Percentiles rank a stretch among this genome's conserved stretches.
Conservation (phyloP, 495 filamentous ascomycete species). For the Lichina pygmaea region DNA sequence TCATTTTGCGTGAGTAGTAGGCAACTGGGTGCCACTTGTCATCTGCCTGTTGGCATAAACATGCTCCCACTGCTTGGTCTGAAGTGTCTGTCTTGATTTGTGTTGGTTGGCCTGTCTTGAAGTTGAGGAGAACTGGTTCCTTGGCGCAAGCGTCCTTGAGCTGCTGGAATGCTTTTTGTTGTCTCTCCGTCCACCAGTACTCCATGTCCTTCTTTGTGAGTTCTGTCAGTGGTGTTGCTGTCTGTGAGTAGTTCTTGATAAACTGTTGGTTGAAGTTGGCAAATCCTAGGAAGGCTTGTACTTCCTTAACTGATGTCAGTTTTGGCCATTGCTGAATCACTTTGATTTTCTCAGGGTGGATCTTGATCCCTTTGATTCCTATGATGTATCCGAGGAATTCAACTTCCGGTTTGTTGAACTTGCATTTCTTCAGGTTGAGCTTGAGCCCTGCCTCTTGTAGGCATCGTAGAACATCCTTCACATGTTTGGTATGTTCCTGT, state of each 20-base stretch:
- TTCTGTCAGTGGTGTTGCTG: neutral
- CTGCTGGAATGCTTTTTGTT: slow-evolving; percentile 2
- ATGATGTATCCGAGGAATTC: slow-evolving; percentile 12
- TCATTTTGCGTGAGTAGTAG: slow-evolving; percentile 5
- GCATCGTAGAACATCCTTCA: neutral
- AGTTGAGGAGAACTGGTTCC: slow-evolving; percentile 3
- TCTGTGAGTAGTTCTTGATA: slow-evolving; percentile 5
- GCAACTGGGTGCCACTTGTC: slow-evolving; percentile 1
- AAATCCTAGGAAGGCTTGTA: slow-evolving; percentile 5
- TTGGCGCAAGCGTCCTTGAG: slow-evolving; percentile 4
- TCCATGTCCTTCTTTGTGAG: slow-evolving; percentile 3
- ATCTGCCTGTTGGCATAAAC: slow-evolving; percentile 1
- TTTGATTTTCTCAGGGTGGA: slow-evolving; percentile 9
- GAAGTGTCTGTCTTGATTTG: slow-evolving; percentile 5
- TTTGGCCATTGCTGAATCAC: slow-evolving; percentile 5
- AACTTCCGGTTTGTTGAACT: slow-evolving; percentile 10
- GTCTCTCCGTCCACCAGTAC: slow-evolving; percentile 2
- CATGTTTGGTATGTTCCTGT: neutral
- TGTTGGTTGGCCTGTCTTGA: slow-evolving; percentile 1
- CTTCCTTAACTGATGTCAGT: slow-evolving; percentile 3
- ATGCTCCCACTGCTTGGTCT: slow-evolving; percentile 3
- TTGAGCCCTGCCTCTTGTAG: slow-evolving; percentile 3
- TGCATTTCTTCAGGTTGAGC: slow-evolving; percentile 10
- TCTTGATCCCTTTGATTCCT: slow-evolving; percentile 7
- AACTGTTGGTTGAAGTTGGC: slow-evolving; percentile 7